phyloP scores from a whole-genome alignment of 176 grass and related monocot genomes.

The Ensete ventricosum region DNA sequence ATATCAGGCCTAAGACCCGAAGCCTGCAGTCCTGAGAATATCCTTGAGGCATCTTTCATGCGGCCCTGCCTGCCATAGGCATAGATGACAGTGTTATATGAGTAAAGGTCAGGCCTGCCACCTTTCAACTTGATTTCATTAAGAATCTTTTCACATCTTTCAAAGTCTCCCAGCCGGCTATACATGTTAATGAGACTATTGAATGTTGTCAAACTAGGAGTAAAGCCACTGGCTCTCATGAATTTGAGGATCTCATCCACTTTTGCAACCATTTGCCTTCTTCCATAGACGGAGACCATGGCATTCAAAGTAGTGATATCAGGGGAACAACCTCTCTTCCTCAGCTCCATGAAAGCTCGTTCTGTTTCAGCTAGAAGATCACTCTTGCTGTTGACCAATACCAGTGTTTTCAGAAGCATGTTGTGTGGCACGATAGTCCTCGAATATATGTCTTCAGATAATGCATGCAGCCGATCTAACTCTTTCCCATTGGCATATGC shows the following conservation, averaged over 20 bases:
- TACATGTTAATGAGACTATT: conserved; percentile 95
- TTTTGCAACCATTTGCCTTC: conserved; percentile 62
- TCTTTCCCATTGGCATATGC: conserved; percentile 73
- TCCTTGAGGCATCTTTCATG: conserved; percentile 74
- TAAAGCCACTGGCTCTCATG: conserved; percentile 58
- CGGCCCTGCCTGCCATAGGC: conserved; percentile 68
- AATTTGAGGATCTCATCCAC: conserved; percentile 60
- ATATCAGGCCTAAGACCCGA: conserved; percentile 65
- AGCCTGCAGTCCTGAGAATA: conserved; percentile 67
- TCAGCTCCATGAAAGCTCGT: conserved; percentile 66
- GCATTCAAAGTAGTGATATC: conserved; percentile 85
- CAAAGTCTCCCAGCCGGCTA: conserved; percentile 60
- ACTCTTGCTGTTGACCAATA: conserved; percentile 80
- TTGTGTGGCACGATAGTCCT: conserved; percentile 48
- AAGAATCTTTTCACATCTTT: conserved; percentile 74
- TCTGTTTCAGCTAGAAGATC: conserved; percentile 53
- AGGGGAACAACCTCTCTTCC: conserved; percentile 38
- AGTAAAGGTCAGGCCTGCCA: conserved; percentile 57
- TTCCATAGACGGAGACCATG: conserved; percentile 85
- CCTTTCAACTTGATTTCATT: conserved; percentile 65
- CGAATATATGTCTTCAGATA: conserved; percentile 74
- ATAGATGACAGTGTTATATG: conserved; percentile 96
- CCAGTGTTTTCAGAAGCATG: conserved; percentile 61
- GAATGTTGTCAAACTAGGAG: conserved; percentile 56
- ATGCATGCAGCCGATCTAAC: conserved; percentile 43